Conservation (phyloP, 129 eudicot species). For the Helichrysum umbraculigerum region DNA sequence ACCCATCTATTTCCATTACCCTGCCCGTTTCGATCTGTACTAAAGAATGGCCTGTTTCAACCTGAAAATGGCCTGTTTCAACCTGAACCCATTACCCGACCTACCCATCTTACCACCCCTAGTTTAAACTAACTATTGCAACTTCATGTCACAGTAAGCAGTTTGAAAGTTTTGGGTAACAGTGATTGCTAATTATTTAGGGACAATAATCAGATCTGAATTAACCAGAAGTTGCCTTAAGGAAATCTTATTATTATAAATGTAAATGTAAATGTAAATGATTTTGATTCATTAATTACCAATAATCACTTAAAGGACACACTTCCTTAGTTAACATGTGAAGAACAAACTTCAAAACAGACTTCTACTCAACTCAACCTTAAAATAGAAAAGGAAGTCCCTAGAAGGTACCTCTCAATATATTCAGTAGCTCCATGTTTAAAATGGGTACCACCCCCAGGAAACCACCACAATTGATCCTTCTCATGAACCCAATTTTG, state of each 20-base stretch:
- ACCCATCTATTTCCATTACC: neutral
- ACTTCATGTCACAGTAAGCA: neutral
- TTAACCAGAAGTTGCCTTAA: neutral
- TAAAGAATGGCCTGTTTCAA: slow-evolving; percentile 9
- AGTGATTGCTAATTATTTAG: neutral
- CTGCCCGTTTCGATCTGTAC: neutral
- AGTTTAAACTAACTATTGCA: neutral
- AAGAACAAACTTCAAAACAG: neutral
- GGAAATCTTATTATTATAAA: neutral
- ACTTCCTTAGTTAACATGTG: neutral
- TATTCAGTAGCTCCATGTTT: slow-evolving; percentile 97
- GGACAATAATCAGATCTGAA: neutral
- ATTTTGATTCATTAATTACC: no score
- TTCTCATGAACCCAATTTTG: slow-evolving; percentile 98
- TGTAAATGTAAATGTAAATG: neutral
- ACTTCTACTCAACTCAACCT: neutral
- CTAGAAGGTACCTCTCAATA: slow-evolving; percentile 65
- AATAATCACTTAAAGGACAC: neutral
- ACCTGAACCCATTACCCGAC: neutral
- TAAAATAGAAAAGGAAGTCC: neutral
- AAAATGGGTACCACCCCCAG: slow-evolving; percentile 99
- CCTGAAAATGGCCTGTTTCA: neutral
- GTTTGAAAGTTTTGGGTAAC: neutral
- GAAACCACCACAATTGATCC: slow-evolving; percentile 93
- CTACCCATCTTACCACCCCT: slow-evolving; percentile 3